These are phyloP conservation scores for Prunus dulcis DNA, from an alignment of 306 rosid genomes.

Conservation along the genomic window DNA sequence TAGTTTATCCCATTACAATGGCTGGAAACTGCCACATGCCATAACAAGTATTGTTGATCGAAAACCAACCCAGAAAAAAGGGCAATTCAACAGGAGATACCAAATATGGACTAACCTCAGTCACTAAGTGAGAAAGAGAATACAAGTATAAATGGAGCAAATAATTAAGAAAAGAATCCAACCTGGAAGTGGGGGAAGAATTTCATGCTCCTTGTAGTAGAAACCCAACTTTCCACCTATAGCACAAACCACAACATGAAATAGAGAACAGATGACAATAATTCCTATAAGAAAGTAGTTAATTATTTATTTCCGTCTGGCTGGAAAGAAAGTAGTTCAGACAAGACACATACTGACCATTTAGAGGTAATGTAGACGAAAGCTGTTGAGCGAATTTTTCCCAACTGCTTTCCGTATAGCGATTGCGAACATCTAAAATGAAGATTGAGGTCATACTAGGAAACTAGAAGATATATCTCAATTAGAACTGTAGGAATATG, in stretches of 20 bases:
- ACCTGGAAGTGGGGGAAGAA: slow-evolving; percentile 99
- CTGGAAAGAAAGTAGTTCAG: background rate
- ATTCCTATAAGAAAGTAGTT: background rate
- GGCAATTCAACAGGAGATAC: background rate
- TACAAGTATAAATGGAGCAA: background rate
- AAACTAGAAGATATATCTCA: slow-evolving; percentile 13
- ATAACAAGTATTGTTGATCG: background rate
- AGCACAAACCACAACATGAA: slow-evolving; percentile 22
- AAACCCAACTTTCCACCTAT: slow-evolving; percentile 88
- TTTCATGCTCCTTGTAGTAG: slow-evolving; percentile 97
- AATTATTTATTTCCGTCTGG: background rate
- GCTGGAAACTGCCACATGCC: background rate
- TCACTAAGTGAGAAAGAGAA: background rate
- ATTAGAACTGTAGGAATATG: slow-evolving; percentile 1
- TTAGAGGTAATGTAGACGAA: slow-evolving; percentile 69
- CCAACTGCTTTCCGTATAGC: slow-evolving; percentile 74
- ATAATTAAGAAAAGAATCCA: slow-evolving; percentile 3
- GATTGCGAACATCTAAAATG: slow-evolving; percentile 68
- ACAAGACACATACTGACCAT: slow-evolving; percentile 44
- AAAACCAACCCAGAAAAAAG: slow-evolving; percentile 10
- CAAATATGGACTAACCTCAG: background rate
- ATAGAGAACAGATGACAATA: slow-evolving; percentile 14
- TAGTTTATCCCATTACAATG: background rate
- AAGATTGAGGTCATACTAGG: slow-evolving; percentile 12
- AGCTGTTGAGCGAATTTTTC: slow-evolving; percentile 63